Base-by-base conservation (phyloP, 2,329 filamentous ascomycete species). In the Claviceps citrina region DNA sequence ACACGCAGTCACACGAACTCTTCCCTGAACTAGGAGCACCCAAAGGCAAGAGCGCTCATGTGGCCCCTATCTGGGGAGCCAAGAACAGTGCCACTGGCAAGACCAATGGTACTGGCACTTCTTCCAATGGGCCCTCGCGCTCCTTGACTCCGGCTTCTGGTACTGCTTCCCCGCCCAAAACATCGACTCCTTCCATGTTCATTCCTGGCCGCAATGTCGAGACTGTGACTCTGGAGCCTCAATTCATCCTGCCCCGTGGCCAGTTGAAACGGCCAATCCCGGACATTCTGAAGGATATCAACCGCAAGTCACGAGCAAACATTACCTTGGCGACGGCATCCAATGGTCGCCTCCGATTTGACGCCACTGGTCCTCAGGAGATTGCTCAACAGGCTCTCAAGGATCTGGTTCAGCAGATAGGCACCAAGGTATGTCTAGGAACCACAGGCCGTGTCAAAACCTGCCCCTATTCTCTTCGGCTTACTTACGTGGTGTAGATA, bases 221-320 rank as follows among this genome's bases (percentile, higher is more conserved):
- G 59, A 72, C 73, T 30, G 76, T 93, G 47, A 71, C 75, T 20
- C 71, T 94, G 44, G 76, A 81, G 40, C 76, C 81, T 7, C 73
- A 78, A 34, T 80, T 91, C 56, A 74, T 96, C 56, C 71, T 84
- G 35, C 79, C 84, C 15, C 76, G 81, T 32, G 68, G 66, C 44
- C 78, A 93, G 58, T 67, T 95, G 53, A 93, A 83, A 69, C 84
- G 84, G 50, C 84, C 89, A 7, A 70, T 95, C 38, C 68, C 76
- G 25, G 89, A 96, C 49, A 79, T 91, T 48, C 67, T 95, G 54
- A 83, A 84, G 57, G 86, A 95, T 48, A 84, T 96, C 63, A 95
- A 93, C 64, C 84, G 81, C 62, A 84, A 81, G 55, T 93, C 84
- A 44, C 86, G 89, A 57, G 86, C 87, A 43, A 84, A 77, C 50